Conservation (phyloP, 2,329 filamentous ascomycete species). For the Stagonosporopsis tanaceti region DNA sequence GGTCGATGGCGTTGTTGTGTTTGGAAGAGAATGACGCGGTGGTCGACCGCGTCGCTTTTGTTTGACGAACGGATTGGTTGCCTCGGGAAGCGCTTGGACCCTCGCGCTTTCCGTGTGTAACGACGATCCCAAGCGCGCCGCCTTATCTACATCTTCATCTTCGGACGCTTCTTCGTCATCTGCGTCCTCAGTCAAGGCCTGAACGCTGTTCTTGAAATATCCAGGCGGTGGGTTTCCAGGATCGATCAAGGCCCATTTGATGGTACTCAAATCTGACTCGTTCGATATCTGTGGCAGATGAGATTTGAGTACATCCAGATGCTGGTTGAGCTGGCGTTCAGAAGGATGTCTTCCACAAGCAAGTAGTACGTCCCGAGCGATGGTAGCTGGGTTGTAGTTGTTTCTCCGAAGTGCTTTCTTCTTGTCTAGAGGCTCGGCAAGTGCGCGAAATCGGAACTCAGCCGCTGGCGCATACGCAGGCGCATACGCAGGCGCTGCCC, state of each 20-base stretch:
- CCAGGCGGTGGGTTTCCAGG: conserved; percentile 57
- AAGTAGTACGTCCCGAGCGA: conserved; percentile 70
- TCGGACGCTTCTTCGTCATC: conserved; percentile 49
- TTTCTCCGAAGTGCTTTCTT: conserved; percentile 58
- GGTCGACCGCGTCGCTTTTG: conserved; percentile 48
- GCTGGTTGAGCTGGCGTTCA: conserved; percentile 65
- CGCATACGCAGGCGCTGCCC: conserved; percentile 4
- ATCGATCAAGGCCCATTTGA: conserved; percentile 70
- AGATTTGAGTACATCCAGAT: conserved; percentile 60
- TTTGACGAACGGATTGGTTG: conserved; percentile 44
- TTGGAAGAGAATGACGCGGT: conserved; percentile 42
- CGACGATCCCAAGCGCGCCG: conserved; percentile 23
- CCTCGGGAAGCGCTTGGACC: conserved; percentile 40
- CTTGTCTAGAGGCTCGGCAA: conserved; percentile 58
- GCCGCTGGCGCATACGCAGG: conserved; percentile 18
- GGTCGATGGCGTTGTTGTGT: conserved; percentile 26
- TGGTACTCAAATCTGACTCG: conserved; percentile 63
- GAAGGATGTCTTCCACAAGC: conserved; percentile 68
- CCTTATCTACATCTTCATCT: conserved; percentile 25
- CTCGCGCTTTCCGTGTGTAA: conserved; percentile 32
- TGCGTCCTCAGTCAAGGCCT: conserved; percentile 41
- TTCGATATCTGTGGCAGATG: conserved; percentile 55
- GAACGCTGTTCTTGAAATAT: conserved; percentile 39
- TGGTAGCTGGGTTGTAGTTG: conserved; percentile 67
- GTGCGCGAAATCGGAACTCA: conserved; percentile 29